Percentiles rank a stretch among this genome's conserved stretches.
These are phyloP conservation scores for Saxophila tyrrhenica DNA, from an alignment of 495 filamentous ascomycete species.

Conservation along the genomic window DNA sequence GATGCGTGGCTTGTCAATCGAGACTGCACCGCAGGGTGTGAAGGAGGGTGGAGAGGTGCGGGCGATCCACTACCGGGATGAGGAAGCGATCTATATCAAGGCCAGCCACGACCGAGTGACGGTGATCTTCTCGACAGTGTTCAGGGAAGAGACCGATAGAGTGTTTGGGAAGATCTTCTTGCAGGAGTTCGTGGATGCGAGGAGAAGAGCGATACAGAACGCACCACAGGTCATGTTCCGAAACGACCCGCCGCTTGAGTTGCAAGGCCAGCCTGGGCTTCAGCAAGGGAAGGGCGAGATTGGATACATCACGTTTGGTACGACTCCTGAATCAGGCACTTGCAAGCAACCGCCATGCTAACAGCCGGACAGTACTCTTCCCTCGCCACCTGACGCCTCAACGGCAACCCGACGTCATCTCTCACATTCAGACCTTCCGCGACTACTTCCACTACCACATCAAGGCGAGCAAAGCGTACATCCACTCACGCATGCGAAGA, in stretches of 20 bases:
- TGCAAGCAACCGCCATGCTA: neutral
- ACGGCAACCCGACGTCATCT: conserved; percentile 86
- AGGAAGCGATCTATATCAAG: conserved; percentile 99
- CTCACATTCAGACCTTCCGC: conserved; percentile 98
- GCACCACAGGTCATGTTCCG: conserved; percentile 96
- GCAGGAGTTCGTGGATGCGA: conserved; percentile 92
- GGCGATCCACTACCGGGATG: conserved; percentile 94
- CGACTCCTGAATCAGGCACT: conserved; percentile 10
- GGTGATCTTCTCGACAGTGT: conserved; percentile 97
- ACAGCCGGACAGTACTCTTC: conserved; percentile 66
- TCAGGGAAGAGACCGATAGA: conserved; percentile 92
- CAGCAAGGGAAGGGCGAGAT: conserved; percentile 66
- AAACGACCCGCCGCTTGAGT: conserved; percentile 85
- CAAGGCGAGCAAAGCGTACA: conserved; percentile 90
- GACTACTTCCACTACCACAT: conserved; percentile 99
- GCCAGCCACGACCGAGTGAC: conserved; percentile 93
- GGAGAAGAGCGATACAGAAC: conserved; percentile 90
- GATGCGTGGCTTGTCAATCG: conserved; percentile 78
- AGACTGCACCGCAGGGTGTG: conserved; percentile 81
- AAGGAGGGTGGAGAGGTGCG: conserved; percentile 84
- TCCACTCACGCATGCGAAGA: conserved; percentile 94
- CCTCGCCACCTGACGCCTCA: conserved; percentile 85
- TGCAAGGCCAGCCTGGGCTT: conserved; percentile 75
- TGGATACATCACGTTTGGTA: conserved; percentile 97
- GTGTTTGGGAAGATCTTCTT: conserved; percentile 95